Percentiles rank a stretch among this genome's conserved stretches.
Conservation (phyloP, 2,329 filamentous ascomycete species). For the Claviceps humidiphila region DNA sequence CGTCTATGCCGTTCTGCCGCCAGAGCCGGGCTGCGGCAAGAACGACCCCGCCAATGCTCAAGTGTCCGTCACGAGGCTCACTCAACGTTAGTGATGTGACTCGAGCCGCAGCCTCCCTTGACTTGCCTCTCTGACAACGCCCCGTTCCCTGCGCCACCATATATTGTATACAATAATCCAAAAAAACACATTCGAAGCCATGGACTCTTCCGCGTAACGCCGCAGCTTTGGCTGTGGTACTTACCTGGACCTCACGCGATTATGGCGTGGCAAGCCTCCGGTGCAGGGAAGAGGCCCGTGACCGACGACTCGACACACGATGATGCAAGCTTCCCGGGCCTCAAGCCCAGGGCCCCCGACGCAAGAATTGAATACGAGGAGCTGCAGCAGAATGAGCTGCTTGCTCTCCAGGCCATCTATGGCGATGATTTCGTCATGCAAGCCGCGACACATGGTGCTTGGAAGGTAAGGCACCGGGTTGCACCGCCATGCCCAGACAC, state of each 20-base stretch:
- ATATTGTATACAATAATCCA: background rate
- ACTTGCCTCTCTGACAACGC: background rate
- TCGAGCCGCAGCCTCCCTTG: background rate
- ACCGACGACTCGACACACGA: slow-evolving; percentile 27
- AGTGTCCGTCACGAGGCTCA: too few relatives aligned
- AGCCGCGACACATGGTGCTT: slow-evolving; percentile 58
- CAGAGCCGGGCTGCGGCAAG: too few relatives aligned
- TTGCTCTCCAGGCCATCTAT: slow-evolving; percentile 78
- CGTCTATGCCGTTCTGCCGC: too few relatives aligned
- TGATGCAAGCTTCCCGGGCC: slow-evolving; percentile 39
- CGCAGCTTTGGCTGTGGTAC: slow-evolving; percentile 41
- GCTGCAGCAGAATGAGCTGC: slow-evolving; percentile 75
- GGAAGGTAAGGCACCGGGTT: slow-evolving; percentile 51
- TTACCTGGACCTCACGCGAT: slow-evolving; percentile 21
- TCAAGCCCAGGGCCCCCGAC: slow-evolving; percentile 30
- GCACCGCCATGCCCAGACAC: slow-evolving; percentile 6
- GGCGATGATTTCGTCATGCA: slow-evolving; percentile 74
- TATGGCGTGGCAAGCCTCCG: slow-evolving; percentile 40
- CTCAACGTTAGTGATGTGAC: too few relatives aligned
- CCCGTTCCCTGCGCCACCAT: background rate
- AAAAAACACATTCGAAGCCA: slow-evolving; percentile 11
- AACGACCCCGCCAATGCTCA: too few relatives aligned
- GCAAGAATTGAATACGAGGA: slow-evolving; percentile 59
- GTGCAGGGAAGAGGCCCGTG: slow-evolving; percentile 34
- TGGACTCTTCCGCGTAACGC: slow-evolving; percentile 36